A percentile compares a stretch with the other conserved stretches of the same genome.
Evolutionary conservation across 2,329 filamentous ascomycete species (phyloP).

Genomic region (Aspergillus glaucus): DNA sequence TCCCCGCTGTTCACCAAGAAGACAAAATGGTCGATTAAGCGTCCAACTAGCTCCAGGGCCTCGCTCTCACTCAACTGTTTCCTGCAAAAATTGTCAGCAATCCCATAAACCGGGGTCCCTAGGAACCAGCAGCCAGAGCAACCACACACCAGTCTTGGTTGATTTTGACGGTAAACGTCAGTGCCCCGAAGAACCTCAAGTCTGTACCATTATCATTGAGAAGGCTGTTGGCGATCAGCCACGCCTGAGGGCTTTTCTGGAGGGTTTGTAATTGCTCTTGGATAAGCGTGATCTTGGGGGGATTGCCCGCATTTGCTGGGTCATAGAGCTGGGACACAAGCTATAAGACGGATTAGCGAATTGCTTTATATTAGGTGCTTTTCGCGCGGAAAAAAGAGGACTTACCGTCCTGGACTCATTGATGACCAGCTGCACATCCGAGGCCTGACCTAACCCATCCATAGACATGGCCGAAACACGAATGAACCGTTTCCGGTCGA

Average conservation of each 20-base stretch:
- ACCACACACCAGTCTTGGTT: constrained; percentile 71
- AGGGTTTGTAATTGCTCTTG: constrained; percentile 72
- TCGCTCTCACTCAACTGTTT: constrained; percentile 30
- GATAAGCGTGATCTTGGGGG: constrained; percentile 44
- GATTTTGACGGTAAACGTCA: constrained; percentile 90
- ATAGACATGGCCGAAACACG: constrained; percentile 21
- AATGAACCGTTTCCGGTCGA: not conserved
- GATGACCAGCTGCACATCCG: constrained; percentile 21
- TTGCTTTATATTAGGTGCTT: not conserved
- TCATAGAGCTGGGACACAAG: constrained; percentile 36
- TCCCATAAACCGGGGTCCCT: not conserved
- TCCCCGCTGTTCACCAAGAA: constrained; percentile 34
- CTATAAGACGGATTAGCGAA: constrained; percentile 14
- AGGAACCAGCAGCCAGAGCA: constrained; percentile 7
- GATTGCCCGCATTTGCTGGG: constrained; percentile 40
- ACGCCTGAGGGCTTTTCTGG: constrained; percentile 74
- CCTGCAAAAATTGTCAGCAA: constrained; percentile 17
- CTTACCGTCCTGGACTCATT: constrained; percentile 24
- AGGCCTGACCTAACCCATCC: constrained; percentile 15
- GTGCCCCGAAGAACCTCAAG: constrained; percentile 83
- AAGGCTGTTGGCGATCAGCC: constrained; percentile 75
- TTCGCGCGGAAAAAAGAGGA: not conserved
- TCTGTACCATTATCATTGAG: constrained; percentile 63
- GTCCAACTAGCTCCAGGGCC: constrained; percentile 30
- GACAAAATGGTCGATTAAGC: constrained; percentile 39